These are phyloP conservation scores for Beauveria sp. DNA, from an alignment of 2,329 filamentous ascomycete species.

Conservation along the genomic window DNA sequence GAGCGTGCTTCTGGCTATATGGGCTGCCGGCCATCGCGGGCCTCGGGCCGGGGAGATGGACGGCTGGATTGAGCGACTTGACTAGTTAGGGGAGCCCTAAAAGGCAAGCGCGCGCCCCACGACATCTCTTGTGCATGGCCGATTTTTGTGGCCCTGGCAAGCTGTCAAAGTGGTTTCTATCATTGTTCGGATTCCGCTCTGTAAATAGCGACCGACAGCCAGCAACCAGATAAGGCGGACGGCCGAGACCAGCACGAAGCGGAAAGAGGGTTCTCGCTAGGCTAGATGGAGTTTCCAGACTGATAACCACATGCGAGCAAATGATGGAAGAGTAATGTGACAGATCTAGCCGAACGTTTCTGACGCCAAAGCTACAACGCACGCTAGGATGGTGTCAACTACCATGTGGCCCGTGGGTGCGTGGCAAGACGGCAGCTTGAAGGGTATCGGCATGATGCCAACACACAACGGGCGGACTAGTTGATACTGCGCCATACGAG, in stretches of 20 bases:
- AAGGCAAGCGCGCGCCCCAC: background rate
- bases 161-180: background rate
- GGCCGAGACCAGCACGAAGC: background rate
- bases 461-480: background rate
- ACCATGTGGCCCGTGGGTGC: background rate
- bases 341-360: background rate
- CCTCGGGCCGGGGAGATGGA: background rate
- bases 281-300: no score
- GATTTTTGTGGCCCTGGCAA: background rate
- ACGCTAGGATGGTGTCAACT: no score
- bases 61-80: background rate
- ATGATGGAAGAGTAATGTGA: background rate
- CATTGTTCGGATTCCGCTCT: background rate
- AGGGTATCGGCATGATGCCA: background rate
- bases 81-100: background rate
- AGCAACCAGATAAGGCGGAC: background rate
- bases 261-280: background rate
- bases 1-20: background rate
- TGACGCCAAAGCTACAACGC: no score
- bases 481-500: background rate
- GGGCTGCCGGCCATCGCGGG: background rate
- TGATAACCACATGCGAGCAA: background rate
- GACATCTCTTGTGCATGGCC: constrained; percentile 2
- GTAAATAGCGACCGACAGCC: background rate
- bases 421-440: background rate